A percentile compares a stretch with the other conserved stretches of the same genome.
phyloP scores from a whole-genome alignment of 805 yeast species.

The Zygotorulaspora danielsina region DNA sequence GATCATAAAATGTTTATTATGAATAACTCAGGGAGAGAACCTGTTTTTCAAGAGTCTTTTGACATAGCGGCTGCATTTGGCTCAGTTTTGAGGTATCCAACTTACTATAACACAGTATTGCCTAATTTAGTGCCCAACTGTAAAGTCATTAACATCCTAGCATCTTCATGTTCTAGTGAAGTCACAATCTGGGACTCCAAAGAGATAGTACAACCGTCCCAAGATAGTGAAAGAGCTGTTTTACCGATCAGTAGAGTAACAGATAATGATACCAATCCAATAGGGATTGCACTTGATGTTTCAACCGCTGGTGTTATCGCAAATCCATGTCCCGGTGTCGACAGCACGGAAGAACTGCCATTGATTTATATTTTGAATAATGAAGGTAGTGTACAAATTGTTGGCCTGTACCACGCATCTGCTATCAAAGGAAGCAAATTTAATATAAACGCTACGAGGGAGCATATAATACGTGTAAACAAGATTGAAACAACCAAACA shows the following conservation, averaged over 20 bases:
- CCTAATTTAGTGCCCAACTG: constrained; percentile 39
- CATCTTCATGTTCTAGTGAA: constrained; percentile 65
- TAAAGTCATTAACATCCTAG: constrained; percentile 41
- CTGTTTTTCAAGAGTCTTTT: constrained; percentile 33
- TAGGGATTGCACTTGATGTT: constrained; percentile 66
- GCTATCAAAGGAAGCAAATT: constrained; percentile 42
- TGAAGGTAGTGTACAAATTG: constrained; percentile 56
- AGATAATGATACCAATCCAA: constrained; percentile 63
- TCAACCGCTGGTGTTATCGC: constrained; percentile 41
- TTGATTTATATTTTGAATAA: constrained; percentile 58
- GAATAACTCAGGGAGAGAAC: constrained; percentile 3
- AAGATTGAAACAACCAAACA: neutral
- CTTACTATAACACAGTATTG: constrained; percentile 43
- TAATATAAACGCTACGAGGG: constrained; percentile 17
- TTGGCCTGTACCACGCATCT: constrained; percentile 58
- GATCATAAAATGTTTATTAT: constrained; percentile 31
- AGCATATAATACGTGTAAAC: neutral
- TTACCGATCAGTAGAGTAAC: constrained; percentile 65
- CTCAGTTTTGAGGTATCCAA: constrained; percentile 43
- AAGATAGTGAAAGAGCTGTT: constrained; percentile 69
- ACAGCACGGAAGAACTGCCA: constrained; percentile 59
- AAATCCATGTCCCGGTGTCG: constrained; percentile 57
- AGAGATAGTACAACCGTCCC: constrained; percentile 45
- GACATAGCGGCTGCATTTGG: constrained; percentile 55
- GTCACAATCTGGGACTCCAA: constrained; percentile 43